phyloP scores from a whole-genome alignment of 2,329 filamentous ascomycete genomes.

The Rutstroemia sp. region DNA sequence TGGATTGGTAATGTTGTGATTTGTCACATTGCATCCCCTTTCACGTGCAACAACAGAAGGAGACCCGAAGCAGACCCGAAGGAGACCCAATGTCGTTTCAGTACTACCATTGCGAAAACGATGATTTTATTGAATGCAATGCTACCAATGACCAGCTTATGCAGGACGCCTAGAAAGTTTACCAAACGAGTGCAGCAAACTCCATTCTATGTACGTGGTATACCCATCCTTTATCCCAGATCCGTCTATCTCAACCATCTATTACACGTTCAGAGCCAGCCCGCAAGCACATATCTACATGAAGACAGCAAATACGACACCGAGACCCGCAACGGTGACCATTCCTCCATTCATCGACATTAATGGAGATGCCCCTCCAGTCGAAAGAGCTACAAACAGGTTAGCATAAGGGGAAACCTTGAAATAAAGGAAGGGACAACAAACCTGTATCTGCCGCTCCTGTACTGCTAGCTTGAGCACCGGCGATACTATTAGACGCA shows the following conservation, averaged over 20 bases:
- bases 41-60: no score
- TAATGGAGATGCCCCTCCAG: constrained; percentile 16
- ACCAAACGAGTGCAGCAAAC: no score
- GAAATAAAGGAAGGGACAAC: background rate
- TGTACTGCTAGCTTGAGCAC: background rate
- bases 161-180: no score
- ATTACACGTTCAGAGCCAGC: background rate
- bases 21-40: no score
- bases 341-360: constrained; percentile 23
- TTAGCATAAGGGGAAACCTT: background rate
- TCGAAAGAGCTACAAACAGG: constrained; percentile 6
- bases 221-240: background rate
- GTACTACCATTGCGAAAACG: no score
- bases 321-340: constrained; percentile 24
- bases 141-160: no score
- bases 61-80: no score
- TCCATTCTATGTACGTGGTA: no score
- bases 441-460: background rate
- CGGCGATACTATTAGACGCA: constrained; percentile 1
- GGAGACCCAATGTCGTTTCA: no score
- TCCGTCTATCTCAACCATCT: no score
- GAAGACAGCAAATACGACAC: constrained; percentile 27
- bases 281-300: constrained; percentile 18
- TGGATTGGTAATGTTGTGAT: no score
- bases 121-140: no score